Base-by-base conservation (phyloP, 768 basidiomycete species). In the Multifurca ochricompacta region DNA sequence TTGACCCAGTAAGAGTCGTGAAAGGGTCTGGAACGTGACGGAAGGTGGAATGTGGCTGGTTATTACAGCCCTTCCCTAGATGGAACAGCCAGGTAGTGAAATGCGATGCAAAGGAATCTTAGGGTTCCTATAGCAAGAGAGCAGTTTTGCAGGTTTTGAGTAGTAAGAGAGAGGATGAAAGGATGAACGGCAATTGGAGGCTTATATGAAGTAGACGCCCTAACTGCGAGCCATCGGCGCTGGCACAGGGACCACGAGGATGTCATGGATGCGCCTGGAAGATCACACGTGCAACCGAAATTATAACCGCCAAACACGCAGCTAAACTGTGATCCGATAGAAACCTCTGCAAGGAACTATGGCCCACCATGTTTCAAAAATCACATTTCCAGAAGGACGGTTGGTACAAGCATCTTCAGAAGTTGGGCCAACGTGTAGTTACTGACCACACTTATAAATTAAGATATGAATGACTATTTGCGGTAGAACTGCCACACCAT, bases 401-500 rank as follows among this genome's bases (percentile, higher is more conserved):
- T 27, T 41, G 18, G 53, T 63, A 70, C 61, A 64, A 48, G 51
- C 35, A 57, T 46, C 32, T 56, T 30, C 48, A 30, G 49, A 30
- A 54, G 60, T 59, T 48, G 47, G 45, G 48, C 43, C 48, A 49
- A 51, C 56, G 48, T 53, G 50, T 30, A 57, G 50, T 59, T 56
- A 59, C 53, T 49, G 58, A 45, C 58, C 53, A 60, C 58, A 45
- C 36, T 42, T 54, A 53, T 52, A 54, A 53, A 47, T 48, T 52
- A 57, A 28, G 23, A 45, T 25, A 52, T 41, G 45, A 41, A 52
- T 47, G 34, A 56, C 70, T 74, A 90, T 70, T 90, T 90, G 66
- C 87, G 83, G 69, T 90, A 90, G 70, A 89, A 90, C 87, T 61
- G 23, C n/a, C 13, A 56, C 21, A 27, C 50, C 32, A 46, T 57